Evolutionary conservation across 2,329 filamentous ascomycete genomes (phyloP).

Genomic region (Xylaria sp.): DNA sequence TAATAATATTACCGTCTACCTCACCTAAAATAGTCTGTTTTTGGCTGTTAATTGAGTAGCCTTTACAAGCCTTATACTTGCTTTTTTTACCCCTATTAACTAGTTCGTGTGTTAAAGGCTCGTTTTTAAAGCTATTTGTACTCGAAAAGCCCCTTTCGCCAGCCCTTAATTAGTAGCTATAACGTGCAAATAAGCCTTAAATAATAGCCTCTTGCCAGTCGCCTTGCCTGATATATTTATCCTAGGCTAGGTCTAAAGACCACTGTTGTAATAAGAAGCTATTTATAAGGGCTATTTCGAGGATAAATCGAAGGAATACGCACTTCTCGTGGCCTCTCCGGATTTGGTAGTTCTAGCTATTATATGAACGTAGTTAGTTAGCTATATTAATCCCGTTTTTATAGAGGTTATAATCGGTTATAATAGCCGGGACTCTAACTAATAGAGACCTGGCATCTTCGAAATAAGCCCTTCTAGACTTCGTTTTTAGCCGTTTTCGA

Average conservation of each 20-base stretch:
- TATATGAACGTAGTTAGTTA: not conserved
- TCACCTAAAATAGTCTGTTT: not conserved
- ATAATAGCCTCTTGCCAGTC: not conserved
- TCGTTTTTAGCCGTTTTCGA: not conserved
- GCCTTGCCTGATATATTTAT: not conserved
- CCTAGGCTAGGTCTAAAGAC: not conserved
- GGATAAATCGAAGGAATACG: too few species aligned
- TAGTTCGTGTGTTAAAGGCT: not conserved
- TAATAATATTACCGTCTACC: not conserved
- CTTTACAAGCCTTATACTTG: not conserved
- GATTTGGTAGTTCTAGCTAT: not conserved
- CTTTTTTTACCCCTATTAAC: not conserved
- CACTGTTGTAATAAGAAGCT: too few species aligned
- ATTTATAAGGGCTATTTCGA: too few species aligned
- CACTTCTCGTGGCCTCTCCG: not conserved
- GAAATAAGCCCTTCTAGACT: too few species aligned
- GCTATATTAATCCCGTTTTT: not conserved
- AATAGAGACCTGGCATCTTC: too few species aligned
- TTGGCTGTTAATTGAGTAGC: not conserved
- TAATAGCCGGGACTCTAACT: too few species aligned
- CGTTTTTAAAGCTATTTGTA: too few species aligned
- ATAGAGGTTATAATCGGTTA: too few species aligned
- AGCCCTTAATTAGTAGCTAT: not conserved
- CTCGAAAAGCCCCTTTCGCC: not conserved
- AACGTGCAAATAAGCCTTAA: not conserved